Evolutionary conservation across 1,284 basidiomycete genomes (phyloP), one percentile per base, ranked within the genome.

Genomic region (Volvariella volvacea): DNA sequence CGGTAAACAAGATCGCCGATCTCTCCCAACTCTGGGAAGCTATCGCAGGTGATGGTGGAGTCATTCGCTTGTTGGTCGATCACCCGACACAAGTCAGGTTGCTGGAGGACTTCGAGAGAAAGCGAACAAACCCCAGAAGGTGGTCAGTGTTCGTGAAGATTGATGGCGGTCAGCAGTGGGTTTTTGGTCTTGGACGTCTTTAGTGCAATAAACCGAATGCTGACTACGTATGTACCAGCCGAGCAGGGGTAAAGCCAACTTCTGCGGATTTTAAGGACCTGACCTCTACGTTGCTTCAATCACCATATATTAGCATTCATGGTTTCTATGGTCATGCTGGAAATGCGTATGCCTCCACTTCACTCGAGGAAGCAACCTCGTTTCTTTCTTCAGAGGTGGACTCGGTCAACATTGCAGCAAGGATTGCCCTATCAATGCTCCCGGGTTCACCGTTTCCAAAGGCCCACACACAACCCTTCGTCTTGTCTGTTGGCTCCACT

Each of bases 301-400:
- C 84, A 0, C 59, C 74, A 4, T 68, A 62, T 4, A 67, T 89
- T 30, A 73, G 72, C 2, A 65, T 92, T n/a, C 78, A 80, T 59
- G 89, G 91, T 3, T 92, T 92, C 63, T 93, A 93, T 55, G 80
- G 76, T 41, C 90, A 92, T 55, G 83, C 84, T 1, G 84, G 84
- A 28, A 75, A 88, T 55, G 75, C 87, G 1, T 92, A 92, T 55
- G 78, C 71, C 1, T 88, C 88, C 2, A 80, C 73, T 2, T 82
- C 80, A 3, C 62, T 76, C 7, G 62, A 70, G 3, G 71, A 83
- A 46, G 88, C 88, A 1, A 72, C 78, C 2, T 62, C 67, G 1
- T 87, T 78, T 63, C 71, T 92, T 41, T 74, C 80, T 2, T 67
- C 67, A n/a, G 90, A 93, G 64, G 73, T 93, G 3, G 68, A 76